Evolutionary conservation across 2,329 filamentous ascomycete genomes (phyloP).

Genomic region (Akanthomyces dipterigenus): DNA sequence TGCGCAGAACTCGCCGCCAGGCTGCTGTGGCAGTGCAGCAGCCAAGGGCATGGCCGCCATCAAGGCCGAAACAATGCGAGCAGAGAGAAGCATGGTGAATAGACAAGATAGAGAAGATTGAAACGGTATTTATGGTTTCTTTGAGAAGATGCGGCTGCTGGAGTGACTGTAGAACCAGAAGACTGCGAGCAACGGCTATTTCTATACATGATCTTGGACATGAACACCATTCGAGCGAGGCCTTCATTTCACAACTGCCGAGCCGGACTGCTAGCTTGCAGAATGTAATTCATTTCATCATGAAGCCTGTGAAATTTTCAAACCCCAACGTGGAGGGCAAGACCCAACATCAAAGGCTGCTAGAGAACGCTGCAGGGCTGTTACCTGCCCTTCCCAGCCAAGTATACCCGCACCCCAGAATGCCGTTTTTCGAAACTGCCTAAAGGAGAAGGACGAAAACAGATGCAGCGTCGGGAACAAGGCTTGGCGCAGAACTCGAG

Average conservation of each 20-base stretch:
- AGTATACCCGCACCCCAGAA: not conserved
- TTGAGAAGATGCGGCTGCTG: not conserved
- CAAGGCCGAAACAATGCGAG: not conserved
- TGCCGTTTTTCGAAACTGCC: not conserved
- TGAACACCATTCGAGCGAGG: not conserved
- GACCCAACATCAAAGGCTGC: not conserved
- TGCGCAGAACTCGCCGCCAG: not conserved
- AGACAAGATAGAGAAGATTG: not conserved
- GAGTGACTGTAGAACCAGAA: not conserved
- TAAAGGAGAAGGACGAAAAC: not conserved
- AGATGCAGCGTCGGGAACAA: not conserved
- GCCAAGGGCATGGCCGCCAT: not conserved
- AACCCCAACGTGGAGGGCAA: not conserved
- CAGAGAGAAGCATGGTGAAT: not conserved
- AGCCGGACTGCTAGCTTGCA: not conserved
- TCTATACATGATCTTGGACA: not conserved
- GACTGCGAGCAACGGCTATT: not conserved
- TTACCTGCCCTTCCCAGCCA: not conserved
- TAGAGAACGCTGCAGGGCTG: not conserved
- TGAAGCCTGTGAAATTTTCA: not conserved
- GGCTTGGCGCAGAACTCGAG: not conserved
- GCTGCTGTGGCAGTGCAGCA: not conserved
- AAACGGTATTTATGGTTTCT: not conserved
- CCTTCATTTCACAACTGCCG: not conserved
- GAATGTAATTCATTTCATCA: not conserved